Conservation (phyloP, 1,284 basidiomycete genomes). For the Kalmanozyma brasiliensis region DNA sequence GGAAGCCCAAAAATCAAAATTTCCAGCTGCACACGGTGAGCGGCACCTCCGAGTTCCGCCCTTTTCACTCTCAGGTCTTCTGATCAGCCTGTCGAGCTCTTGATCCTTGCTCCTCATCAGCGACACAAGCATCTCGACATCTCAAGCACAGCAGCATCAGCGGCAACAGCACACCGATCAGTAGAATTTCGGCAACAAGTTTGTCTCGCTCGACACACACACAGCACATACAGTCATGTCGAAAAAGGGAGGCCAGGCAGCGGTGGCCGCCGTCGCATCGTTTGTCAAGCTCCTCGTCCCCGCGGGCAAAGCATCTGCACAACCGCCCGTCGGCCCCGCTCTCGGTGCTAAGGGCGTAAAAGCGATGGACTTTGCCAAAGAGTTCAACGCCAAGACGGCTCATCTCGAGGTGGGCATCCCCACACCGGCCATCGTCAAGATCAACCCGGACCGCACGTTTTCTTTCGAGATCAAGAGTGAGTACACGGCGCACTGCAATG, state of each 20-base stretch:
- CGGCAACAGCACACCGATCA: no score
- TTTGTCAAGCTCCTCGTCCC: conserved; percentile 79
- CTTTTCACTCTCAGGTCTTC: conserved; percentile 30
- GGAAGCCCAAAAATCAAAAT: conserved; percentile 10
- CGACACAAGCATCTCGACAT: not conserved
- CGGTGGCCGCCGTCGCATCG: conserved; percentile 43
- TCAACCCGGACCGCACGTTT: conserved; percentile 94
- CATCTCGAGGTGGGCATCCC: conserved; percentile 88
- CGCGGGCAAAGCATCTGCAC: conserved; percentile 94
- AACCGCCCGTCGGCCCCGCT: conserved; percentile 95
- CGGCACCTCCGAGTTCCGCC: conserved; percentile 28
- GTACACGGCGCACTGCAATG: conserved; percentile 17
- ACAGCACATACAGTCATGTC: conserved; percentile 50
- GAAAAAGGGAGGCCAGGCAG: conserved; percentile 61
- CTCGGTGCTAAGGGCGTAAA: conserved; percentile 98
- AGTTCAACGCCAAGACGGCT: conserved; percentile 76
- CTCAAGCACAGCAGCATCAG: no score
- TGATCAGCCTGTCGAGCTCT: conserved; percentile 1
- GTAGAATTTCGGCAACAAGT: no score
- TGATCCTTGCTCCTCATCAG: not conserved
- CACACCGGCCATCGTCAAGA: conserved; percentile 87
- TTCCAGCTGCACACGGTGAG: conserved; percentile 1
- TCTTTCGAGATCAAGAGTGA: conserved; percentile 73
- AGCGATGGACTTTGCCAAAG: conserved; percentile 98
- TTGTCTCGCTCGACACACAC: no score